Base-by-base conservation (phyloP, 805 yeast genomes). In the Wickerhamomyces xylosicus region DNA sequence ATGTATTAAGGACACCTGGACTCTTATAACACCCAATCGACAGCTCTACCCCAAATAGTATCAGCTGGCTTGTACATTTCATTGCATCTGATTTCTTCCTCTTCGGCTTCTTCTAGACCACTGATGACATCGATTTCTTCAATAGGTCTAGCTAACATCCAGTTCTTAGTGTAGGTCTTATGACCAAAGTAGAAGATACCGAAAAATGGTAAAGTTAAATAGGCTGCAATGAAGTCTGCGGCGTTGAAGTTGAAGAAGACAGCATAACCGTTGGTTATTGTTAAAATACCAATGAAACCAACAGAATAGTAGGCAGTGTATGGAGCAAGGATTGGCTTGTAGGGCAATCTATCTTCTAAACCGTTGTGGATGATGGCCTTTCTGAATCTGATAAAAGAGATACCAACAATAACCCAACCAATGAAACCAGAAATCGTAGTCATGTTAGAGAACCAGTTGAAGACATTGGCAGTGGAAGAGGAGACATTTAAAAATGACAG, bases 401-500 rank as follows among this genome's bases (percentile, higher is more conserved):
- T 64, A 45, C 79, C 67, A 50, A 82, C 78, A 40, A 82, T 71
- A 35, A 77, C 64, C 89, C 90, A 84, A 44, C 85, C 80, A 49
- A 83, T 61, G 47, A 83, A 68, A 46, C 90, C 90, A 39, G 82
- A 75, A 47, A 83, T 77, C 33, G 90, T 77, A 41, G 79, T 85
- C 40, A 82, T 79, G 54, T 80, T 84, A 43, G 83, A 83, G 52
- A 85, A 79, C 61, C 82, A 81, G 37, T 58, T 65, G 66, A 83
- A 83, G 19, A 81, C 69, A 25, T 69, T 68, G 16, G 75, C 63
- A 5, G 87, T 65, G n/a, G 69, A 61, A 13, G 72, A 59, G 9
- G 82, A 70, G 29, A 75, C 78, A 41, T 79, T 77, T 79, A 84
- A 74, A 62, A 66, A 84, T 4, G 85, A 85, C 49, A 84, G 65